These are phyloP conservation scores for Inga oerstediana DNA, from an alignment of 306 rosid genomes.

Conservation along the genomic window DNA sequence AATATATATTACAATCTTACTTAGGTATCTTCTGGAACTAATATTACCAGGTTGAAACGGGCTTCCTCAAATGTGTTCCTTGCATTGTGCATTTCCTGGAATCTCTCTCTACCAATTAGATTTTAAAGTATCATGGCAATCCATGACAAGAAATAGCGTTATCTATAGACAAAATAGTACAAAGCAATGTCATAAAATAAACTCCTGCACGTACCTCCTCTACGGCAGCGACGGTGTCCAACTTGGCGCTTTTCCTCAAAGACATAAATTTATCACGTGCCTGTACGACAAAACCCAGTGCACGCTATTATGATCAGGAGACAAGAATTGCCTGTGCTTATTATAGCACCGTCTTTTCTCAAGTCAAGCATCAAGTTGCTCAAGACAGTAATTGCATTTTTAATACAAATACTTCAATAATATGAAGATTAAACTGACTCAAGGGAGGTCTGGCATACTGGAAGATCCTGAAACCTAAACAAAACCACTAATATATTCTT, in stretches of 20 bases:
- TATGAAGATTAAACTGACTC: neutral
- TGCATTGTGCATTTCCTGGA: conserved; percentile 80
- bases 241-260: conserved; percentile 72
- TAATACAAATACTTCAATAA: conserved; percentile 5
- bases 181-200: conserved; percentile 18
- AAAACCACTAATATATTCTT: conserved; percentile 1
- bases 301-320: conserved; percentile 28
- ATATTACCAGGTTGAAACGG: conserved; percentile 82
- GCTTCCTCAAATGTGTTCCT: conserved; percentile 73
- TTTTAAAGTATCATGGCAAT: conserved; percentile 50
- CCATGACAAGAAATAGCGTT: conserved; percentile 44
- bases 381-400: conserved; percentile 11
- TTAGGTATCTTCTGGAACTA: conserved; percentile 28
- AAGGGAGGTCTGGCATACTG: neutral
- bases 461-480: conserved; percentile 11
- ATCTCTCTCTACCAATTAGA: conserved; percentile 77
- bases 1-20: conserved; percentile 22
- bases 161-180: conserved; percentile 4
- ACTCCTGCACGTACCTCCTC: conserved; percentile 61
- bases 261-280: conserved; percentile 81
- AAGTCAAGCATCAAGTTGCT: conserved; percentile 6
- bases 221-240: conserved; percentile 56
- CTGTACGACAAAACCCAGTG: conserved; percentile 49
- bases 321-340: conserved; percentile 4
- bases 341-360: conserved; percentile 16